A percentile compares a stretch with the other conserved stretches of the same genome.
These are phyloP conservation scores for Geum urbanum DNA, from an alignment of 306 rosid species.

Conservation along the genomic window DNA sequence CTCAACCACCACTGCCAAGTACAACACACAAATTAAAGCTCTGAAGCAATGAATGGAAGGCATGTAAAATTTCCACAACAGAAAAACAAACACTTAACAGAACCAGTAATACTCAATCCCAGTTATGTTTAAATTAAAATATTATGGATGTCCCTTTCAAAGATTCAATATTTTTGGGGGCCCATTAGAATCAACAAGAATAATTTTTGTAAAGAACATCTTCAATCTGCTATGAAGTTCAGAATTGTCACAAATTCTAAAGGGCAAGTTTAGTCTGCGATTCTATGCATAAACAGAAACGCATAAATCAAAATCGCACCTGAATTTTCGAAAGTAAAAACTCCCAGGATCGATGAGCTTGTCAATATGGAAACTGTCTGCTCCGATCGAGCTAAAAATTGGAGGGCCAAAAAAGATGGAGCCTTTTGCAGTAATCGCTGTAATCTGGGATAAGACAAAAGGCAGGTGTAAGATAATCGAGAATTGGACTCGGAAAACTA, in stretches of 20 bases:
- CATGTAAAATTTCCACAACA: too few relatives aligned
- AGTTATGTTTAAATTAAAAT: not conserved
- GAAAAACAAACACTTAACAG: too few relatives aligned
- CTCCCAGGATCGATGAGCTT: slow-evolving; percentile 6
- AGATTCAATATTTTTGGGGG: too few relatives aligned
- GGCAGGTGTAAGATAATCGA: too few relatives aligned
- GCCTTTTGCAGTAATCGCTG: not conserved
- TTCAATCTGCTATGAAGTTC: not conserved
- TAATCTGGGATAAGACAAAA: not conserved
- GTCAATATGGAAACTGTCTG: not conserved
- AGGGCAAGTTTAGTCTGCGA: not conserved
- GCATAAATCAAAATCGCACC: not conserved
- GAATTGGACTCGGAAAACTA: not conserved
- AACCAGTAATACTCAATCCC: not conserved
- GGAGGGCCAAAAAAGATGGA: not conserved
- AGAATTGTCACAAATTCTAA: slow-evolving; percentile 2
- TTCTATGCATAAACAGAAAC: too few relatives aligned
- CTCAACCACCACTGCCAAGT: slow-evolving; percentile 10
- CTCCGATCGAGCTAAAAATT: not conserved
- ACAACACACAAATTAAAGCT: slow-evolving; percentile 5
- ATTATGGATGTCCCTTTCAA: too few relatives aligned
- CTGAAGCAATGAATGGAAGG: slow-evolving; percentile 33
- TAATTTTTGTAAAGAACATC: too few relatives aligned
- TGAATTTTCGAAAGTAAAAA: not conserved
- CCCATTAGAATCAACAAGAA: too few relatives aligned